A percentile compares a stretch with the other conserved stretches of the same genome.
phyloP scores from a whole-genome alignment of 1,139 yeast genomes.

The Protomyces lactucae-debilis region DNA sequence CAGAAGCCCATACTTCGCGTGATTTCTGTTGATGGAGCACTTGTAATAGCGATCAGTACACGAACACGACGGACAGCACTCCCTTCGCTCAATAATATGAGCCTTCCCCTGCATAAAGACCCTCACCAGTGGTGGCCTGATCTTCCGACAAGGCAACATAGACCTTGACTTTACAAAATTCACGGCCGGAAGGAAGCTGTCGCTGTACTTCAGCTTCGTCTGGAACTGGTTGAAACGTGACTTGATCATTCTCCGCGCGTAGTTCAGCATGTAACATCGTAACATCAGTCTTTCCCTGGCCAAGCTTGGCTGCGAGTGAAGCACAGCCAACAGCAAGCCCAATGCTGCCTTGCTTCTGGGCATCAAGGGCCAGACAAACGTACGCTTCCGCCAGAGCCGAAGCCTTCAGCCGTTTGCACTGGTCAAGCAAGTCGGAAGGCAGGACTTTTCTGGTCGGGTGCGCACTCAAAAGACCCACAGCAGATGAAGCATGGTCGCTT shows the following conservation, averaged over 20 bases:
- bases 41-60: too few relatives aligned
- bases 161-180: slow-evolving; percentile 1
- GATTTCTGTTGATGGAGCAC: too few relatives aligned
- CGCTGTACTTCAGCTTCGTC: slow-evolving; percentile 7
- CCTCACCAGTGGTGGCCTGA: too few relatives aligned
- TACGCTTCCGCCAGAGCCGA: slow-evolving; percentile 10
- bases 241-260: slow-evolving; percentile 19
- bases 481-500: slow-evolving; percentile 7
- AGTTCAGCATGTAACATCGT: background rate
- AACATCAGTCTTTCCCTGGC: background rate
- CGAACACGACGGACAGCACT: background rate
- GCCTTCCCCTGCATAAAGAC: slow-evolving; percentile 6
- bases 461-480: slow-evolving; percentile 11
- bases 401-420: background rate
- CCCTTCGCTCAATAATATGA: background rate
- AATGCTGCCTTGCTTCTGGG: background rate
- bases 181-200: slow-evolving; percentile 19
- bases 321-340: slow-evolving; percentile 19
- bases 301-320: background rate
- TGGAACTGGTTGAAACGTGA: slow-evolving; percentile 13
- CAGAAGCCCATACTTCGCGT: too few relatives aligned
- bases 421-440: background rate
- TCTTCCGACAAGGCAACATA: background rate
- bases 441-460: slow-evolving; percentile 12
- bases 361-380: slow-evolving; percentile 7